Conservation (phyloP, 768 basidiomycete species). For the Suillus clintonianus region DNA sequence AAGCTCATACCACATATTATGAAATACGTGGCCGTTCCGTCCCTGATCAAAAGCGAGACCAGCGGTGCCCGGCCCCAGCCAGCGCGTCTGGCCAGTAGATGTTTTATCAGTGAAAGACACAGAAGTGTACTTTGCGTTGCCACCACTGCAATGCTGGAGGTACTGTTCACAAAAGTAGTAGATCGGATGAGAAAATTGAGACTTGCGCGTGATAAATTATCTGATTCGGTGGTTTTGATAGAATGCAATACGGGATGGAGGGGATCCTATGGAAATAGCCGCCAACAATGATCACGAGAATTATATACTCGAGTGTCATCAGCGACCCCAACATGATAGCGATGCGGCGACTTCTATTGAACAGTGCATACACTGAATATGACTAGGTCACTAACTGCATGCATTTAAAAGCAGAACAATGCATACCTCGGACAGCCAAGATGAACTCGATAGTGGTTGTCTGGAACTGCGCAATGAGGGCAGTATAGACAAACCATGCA, state of each 20-base stretch:
- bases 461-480: conserved; percentile 13
- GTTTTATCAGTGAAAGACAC: conserved; percentile 39
- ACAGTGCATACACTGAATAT: conserved; percentile 25
- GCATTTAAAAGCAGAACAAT: neutral
- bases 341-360: conserved; percentile 35
- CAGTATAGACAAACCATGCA: conserved; percentile 20
- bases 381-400: neutral
- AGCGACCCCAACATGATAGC: conserved; percentile 9
- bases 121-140: conserved; percentile 43
- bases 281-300: conserved; percentile 28
- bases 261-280: conserved; percentile 27
- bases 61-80: conserved; percentile 46
- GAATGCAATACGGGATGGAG: conserved; percentile 1
- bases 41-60: conserved; percentile 42
- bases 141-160: conserved; percentile 29
- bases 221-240: neutral
- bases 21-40: conserved; percentile 47
- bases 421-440: conserved; percentile 27
- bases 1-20: conserved; percentile 37
- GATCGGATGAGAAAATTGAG: neutral
- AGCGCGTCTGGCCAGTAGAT: conserved; percentile 31
- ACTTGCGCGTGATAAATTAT: neutral
- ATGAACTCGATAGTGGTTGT: conserved; percentile 20
- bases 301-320: conserved; percentile 1
- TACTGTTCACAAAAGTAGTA: neutral